A percentile compares a stretch with the other conserved stretches of the same genome.
Conservation (phyloP, 1,284 basidiomycete species). For the Erythrobasidium hasegawianum region DNA sequence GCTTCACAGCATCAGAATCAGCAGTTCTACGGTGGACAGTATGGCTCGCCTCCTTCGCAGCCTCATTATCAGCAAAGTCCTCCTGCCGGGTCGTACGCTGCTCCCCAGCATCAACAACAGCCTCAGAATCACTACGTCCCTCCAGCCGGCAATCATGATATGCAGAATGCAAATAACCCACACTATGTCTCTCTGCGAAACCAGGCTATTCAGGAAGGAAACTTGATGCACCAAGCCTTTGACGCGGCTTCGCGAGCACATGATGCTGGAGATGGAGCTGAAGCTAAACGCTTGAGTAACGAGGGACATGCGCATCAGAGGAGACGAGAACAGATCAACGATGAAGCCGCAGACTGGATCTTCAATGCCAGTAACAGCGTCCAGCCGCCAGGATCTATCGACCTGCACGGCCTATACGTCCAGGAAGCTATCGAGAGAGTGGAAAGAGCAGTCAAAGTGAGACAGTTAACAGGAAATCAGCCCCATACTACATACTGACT, state of each 20-base stretch:
- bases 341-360: slow-evolving; percentile 84
- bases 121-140: neutral
- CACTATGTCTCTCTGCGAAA: slow-evolving; percentile 67
- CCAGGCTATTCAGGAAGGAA: slow-evolving; percentile 67
- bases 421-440: slow-evolving; percentile 61
- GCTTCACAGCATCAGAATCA: slow-evolving; percentile 2
- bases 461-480: too few species aligned
- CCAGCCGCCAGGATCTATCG: slow-evolving; percentile 68
- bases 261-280: slow-evolving; percentile 64
- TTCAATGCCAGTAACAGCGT: slow-evolving; percentile 84
- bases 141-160: slow-evolving; percentile 6
- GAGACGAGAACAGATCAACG: slow-evolving; percentile 76
- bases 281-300: slow-evolving; percentile 76
- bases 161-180: slow-evolving; percentile 39
- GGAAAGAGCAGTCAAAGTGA: slow-evolving; percentile 43
- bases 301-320: slow-evolving; percentile 76
- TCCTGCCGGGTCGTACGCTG: neutral
- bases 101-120: slow-evolving; percentile 6
- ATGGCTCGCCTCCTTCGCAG: neutral
- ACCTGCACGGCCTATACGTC: slow-evolving; percentile 78
- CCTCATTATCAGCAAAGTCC: neutral
- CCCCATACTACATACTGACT: neutral
- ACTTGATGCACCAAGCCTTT: slow-evolving; percentile 63
- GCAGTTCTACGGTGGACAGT: neutral
- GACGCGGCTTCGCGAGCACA: slow-evolving; percentile 53